Conservation (phyloP, 2,329 filamentous ascomycete genomes). For the Fusarium sp. region DNA sequence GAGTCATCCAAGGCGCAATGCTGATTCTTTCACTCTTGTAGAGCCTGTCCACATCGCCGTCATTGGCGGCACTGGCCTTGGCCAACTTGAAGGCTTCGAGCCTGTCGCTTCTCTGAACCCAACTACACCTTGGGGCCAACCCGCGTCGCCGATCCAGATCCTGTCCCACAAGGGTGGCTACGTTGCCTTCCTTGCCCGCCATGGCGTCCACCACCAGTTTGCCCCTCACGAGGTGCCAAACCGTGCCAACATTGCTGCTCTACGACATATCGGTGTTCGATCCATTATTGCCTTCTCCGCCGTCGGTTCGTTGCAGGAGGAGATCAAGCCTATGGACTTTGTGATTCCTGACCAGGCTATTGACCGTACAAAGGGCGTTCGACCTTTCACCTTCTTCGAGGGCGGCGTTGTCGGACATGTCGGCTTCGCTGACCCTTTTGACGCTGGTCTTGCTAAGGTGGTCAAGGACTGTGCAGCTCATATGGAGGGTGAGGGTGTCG, state of each 20-base stretch:
- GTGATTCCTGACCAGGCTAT: conserved; percentile 96
- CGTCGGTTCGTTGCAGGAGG: conserved; percentile 90
- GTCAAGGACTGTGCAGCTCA: conserved; percentile 79
- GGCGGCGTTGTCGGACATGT: conserved; percentile 92
- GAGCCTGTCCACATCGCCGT: conserved; percentile 85
- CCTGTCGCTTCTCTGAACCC: conserved; percentile 83
- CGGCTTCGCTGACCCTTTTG: conserved; percentile 95
- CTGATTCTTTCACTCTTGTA: conserved; percentile 48
- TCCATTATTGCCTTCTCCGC: conserved; percentile 95
- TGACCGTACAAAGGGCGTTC: conserved; percentile 93
- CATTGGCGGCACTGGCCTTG: conserved; percentile 92
- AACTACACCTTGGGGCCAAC: conserved; percentile 87
- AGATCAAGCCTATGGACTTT: conserved; percentile 96
- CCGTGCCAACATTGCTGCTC: conserved; percentile 97
- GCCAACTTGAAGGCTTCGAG: conserved; percentile 85
- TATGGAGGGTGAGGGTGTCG: conserved; percentile 85
- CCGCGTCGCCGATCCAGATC: conserved; percentile 82
- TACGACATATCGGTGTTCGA: conserved; percentile 88
- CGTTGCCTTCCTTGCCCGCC: conserved; percentile 93
- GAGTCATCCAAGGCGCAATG: conserved; percentile 4
- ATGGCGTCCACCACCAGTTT: conserved; percentile 87
- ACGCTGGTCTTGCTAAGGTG: conserved; percentile 78
- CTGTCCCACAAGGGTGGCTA: conserved; percentile 85
- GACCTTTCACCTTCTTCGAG: conserved; percentile 96
- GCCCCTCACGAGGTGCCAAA: conserved; percentile 95